Evolutionary conservation across 2,329 filamentous ascomycete genomes (phyloP), one percentile per base, ranked within the genome.

Genomic region (Aspergillaceae sp.): DNA sequence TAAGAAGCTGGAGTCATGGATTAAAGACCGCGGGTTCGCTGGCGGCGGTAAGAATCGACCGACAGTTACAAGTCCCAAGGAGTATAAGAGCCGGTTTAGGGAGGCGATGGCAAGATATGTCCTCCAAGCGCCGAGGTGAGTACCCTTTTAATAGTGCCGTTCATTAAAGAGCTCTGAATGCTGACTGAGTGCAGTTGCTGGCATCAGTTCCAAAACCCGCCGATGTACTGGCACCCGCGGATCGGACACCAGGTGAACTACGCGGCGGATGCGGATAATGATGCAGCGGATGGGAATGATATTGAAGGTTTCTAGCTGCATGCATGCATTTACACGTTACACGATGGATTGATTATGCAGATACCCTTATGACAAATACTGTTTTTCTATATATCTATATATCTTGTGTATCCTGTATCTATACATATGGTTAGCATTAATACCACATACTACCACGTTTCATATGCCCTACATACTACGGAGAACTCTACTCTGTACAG

Each of bases 1-100:
- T 73, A 98, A 98, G 76, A 96, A 96, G 64, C 79, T 98, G n/a
- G 92, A 98, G 71, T 92, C 85, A 45, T 98, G 92, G 92, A 96
- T 98, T 77, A 98, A 98, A 68, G 90, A 97, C 62, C 85, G 91
- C 35, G 92, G 87, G 0, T 88, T 90, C 58, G 85, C 83, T 48
- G 83, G 83, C 29, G 81, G 86, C 47, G 87, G 94, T 59, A 83
- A 83, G 66, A 84, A 83, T 56, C 79, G 88, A 51, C 94, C 94
- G 6, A 98, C 92, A 0, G 92, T 98, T 43, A 98, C 92, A 7
- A 94, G 87, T 67, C 94, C 92, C 2, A 94, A 92, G 70, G 92
- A 98, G 69, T 98, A 98, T 66, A 94, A 96, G 68, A 90, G 86
- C 56, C 82, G 92, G 4, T 98, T 98, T 72, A 74, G 92, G 54